phyloP scores from a whole-genome alignment of 805 yeast species.

The Metschnikowia cubensis region DNA sequence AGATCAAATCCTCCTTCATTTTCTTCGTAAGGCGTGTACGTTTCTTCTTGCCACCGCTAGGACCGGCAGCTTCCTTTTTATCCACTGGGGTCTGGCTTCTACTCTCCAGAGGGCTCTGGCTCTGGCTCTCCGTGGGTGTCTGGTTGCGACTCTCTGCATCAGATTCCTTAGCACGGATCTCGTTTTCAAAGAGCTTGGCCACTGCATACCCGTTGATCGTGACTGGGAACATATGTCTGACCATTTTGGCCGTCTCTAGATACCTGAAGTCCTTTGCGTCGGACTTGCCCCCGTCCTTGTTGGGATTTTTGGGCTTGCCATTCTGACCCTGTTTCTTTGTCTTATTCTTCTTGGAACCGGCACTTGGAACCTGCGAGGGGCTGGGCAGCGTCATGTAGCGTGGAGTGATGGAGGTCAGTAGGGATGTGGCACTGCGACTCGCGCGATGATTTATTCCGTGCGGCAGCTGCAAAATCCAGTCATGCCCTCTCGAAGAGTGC shows the following conservation, averaged over 20 bases:
- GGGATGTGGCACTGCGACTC: background rate
- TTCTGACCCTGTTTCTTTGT: background rate
- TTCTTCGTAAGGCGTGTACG: constrained; percentile 9
- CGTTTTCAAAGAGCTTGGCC: constrained; percentile 13
- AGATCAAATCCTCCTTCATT: constrained; percentile 9
- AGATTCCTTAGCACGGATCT: background rate
- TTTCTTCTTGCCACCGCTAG: background rate
- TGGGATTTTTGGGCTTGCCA: constrained; percentile 11
- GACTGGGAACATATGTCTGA: constrained; percentile 29
- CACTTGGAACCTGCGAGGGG: background rate
- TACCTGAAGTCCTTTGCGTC: constrained; percentile 20
- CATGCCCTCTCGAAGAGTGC: no score
- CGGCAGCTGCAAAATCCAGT: background rate
- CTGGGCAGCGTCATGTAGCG: background rate
- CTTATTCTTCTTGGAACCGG: background rate
- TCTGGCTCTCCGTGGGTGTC: background rate
- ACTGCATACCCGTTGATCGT: constrained; percentile 34
- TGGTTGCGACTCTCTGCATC: background rate
- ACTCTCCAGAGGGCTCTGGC: background rate
- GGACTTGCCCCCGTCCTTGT: background rate
- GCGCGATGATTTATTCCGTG: background rate
- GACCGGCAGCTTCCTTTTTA: background rate
- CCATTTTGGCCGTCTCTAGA: constrained; percentile 31
- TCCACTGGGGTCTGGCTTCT: background rate
- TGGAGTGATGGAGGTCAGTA: background rate